A percentile compares a stretch with the other conserved stretches of the same genome.
These are phyloP conservation scores for Camelina hispida DNA, from an alignment of 345 rosid species.

Conservation along the genomic window DNA sequence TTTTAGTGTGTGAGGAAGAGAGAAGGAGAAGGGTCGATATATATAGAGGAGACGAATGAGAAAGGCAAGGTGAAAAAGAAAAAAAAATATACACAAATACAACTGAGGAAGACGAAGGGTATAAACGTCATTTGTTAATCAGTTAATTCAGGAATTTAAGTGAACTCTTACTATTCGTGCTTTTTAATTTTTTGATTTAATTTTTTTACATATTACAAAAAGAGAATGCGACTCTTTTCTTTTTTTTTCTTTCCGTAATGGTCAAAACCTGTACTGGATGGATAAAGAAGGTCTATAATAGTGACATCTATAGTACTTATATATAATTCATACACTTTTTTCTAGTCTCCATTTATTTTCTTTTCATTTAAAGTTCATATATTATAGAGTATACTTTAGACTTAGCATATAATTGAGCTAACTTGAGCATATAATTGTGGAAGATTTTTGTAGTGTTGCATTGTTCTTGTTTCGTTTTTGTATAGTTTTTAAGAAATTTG, in stretches of 20 bases:
- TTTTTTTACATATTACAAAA: background rate
- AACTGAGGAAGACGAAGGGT: constrained; percentile 25
- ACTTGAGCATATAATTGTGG: constrained; percentile 6
- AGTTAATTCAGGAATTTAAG: constrained; percentile 24
- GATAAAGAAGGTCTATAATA: constrained; percentile 12
- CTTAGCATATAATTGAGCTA: constrained; percentile 9
- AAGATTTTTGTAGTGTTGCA: background rate
- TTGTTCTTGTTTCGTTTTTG: background rate
- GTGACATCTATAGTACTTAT: constrained; percentile 14
- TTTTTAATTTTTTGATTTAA: constrained; percentile 11
- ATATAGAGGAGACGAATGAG: constrained; percentile 39
- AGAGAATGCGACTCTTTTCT: background rate
- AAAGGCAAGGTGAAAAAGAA: background rate
- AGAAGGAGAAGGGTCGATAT: constrained; percentile 51
- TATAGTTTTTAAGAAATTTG: background rate
- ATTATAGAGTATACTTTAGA: background rate
- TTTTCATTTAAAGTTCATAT: background rate
- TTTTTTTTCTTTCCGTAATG: constrained; percentile 10
- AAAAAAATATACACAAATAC: background rate
- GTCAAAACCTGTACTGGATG: constrained; percentile 41
- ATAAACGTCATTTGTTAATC: background rate
- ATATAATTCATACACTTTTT: constrained; percentile 18
- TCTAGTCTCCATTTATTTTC: background rate
- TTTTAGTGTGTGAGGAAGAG: constrained; percentile 61
- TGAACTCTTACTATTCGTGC: constrained; percentile 27